These are phyloP conservation scores for Russula virescens DNA, from an alignment of 768 basidiomycete species.

Conservation along the genomic window DNA sequence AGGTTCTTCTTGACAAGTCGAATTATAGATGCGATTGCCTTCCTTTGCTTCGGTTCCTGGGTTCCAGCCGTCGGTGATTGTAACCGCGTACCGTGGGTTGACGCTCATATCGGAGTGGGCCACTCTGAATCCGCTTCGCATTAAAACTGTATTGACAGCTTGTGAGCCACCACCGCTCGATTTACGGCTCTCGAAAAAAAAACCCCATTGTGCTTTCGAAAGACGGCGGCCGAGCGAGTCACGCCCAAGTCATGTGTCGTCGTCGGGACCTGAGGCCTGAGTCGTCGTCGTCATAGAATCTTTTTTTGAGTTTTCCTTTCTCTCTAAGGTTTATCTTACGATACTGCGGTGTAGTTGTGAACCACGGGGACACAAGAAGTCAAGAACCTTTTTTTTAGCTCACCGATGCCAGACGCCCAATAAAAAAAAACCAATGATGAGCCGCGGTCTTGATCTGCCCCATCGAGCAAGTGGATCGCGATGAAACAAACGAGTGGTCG, in stretches of 20 bases:
- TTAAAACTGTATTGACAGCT: not conserved
- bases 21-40: not conserved
- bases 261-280: too few species aligned
- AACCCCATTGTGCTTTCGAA: too few species aligned
- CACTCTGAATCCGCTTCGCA: not conserved
- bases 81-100: not conserved
- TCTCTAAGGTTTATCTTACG: too few species aligned
- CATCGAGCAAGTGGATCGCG: too few species aligned
- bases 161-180: not conserved
- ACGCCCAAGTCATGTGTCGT: not conserved
- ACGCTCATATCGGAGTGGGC: not conserved
- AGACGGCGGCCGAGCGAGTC: too few species aligned
- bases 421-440: not conserved
- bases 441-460: too few species aligned
- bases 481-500: not conserved
- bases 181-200: not conserved
- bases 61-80: not conserved
- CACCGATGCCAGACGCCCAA: not conserved
- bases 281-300: too few species aligned
- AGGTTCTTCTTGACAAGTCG: not conserved
- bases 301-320: too few species aligned
- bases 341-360: too few species aligned
- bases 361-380: too few species aligned
- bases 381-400: too few species aligned
- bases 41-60: not conserved